Conservation (phyloP, 805 yeast genomes). For the Monosporozyma unispora region DNA sequence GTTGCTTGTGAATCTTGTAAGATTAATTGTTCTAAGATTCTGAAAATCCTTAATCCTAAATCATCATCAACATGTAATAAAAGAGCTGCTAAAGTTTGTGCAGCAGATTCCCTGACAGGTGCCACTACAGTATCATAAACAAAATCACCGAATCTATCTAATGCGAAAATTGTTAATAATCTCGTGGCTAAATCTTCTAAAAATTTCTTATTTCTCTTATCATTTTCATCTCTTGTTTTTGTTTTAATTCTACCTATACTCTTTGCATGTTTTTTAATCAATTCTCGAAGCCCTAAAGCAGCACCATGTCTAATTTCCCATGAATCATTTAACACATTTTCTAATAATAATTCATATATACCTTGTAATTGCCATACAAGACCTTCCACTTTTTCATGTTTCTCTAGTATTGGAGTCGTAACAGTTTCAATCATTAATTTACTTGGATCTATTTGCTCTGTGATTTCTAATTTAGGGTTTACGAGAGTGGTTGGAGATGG, state of each 20-base stretch:
- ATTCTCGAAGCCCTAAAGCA: constrained; percentile 80
- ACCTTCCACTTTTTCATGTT: constrained; percentile 62
- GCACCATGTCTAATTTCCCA: constrained; percentile 99
- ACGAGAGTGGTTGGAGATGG: constrained; percentile 16
- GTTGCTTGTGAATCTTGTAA: constrained; percentile 43
- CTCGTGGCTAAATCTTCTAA: constrained; percentile 85
- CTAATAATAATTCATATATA: constrained; percentile 68
- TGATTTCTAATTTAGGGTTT: constrained; percentile 47
- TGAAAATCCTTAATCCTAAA: constrained; percentile 52
- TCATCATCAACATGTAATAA: constrained; percentile 57
- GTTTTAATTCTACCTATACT: constrained; percentile 80
- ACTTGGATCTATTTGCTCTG: constrained; percentile 71
- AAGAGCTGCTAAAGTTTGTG: constrained; percentile 87
- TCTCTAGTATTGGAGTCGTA: constrained; percentile 57
- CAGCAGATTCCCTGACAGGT: constrained; percentile 94
- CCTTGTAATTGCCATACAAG: constrained; percentile 93
- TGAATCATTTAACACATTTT: constrained; percentile 69
- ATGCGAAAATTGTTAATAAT: constrained; percentile 73
- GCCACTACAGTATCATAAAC: constrained; percentile 97
- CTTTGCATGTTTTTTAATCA: constrained; percentile 60
- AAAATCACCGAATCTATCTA: constrained; percentile 94
- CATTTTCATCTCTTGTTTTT: constrained; percentile 52
- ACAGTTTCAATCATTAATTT: constrained; percentile 81
- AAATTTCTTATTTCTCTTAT: constrained; percentile 52
- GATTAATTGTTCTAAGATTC: constrained; percentile 57